phyloP scores from a whole-genome alignment of 2,329 filamentous ascomycete species.

The Nemania sp. region DNA sequence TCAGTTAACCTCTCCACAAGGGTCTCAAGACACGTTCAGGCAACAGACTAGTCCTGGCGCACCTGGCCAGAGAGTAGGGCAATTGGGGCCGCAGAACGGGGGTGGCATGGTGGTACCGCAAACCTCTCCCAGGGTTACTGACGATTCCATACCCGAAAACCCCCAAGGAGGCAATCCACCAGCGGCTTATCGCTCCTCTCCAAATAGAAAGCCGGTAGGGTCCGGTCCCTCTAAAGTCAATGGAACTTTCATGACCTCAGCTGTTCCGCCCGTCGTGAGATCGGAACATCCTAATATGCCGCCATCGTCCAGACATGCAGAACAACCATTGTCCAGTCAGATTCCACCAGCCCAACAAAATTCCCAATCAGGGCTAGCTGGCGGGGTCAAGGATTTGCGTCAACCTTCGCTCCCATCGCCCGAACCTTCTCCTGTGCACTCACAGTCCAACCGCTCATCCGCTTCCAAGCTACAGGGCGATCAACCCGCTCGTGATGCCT shows the following conservation, averaged over 20 bases:
- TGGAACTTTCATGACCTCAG: constrained; percentile 24
- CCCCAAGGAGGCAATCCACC: constrained; percentile 20
- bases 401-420: constrained; percentile 37
- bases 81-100: constrained; percentile 6
- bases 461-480: constrained; percentile 20
- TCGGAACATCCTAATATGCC: constrained; percentile 15
- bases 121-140: constrained; percentile 25
- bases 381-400: constrained; percentile 28
- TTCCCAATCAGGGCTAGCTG: constrained; percentile 22
- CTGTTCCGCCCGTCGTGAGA: constrained; percentile 14
- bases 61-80: constrained; percentile 11
- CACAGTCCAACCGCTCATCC: constrained; percentile 28
- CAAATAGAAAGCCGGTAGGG: constrained; percentile 39
- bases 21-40: constrained; percentile 24
- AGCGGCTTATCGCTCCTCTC: constrained; percentile 25
- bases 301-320: constrained; percentile 25
- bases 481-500: constrained; percentile 14
- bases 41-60: constrained; percentile 19
- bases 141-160: constrained; percentile 29
- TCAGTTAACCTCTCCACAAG: constrained; percentile 27
- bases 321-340: constrained; percentile 28
- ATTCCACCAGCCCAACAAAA: constrained; percentile 30
- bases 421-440: constrained; percentile 29
- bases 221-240: constrained; percentile 32
- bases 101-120: constrained; percentile 3